Base-by-base conservation (phyloP, 2,329 filamentous ascomycete genomes). In the Kalmusia sp. region DNA sequence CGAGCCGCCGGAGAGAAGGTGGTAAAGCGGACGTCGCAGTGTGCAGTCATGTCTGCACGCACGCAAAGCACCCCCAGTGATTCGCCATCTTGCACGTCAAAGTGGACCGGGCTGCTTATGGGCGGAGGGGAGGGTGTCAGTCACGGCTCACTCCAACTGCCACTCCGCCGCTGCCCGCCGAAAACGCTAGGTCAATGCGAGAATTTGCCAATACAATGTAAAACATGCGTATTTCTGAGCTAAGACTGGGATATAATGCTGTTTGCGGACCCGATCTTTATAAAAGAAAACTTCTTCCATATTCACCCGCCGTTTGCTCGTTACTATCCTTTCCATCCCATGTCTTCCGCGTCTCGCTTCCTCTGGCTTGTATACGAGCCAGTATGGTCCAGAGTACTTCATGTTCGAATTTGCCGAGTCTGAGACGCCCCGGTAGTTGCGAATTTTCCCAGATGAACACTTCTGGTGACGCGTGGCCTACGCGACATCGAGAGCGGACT, bases 231-330 rank as follows among this genome's bases (percentile, higher is more conserved):
- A 28, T 34, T n/a, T 49, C 30, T 33, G 37, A 44, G 17, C 28
- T 44, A 54, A 40, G 46, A 47, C 46, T 50, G 50, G 54, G 54
- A 56, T 56, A 56, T 56, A 53, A 50, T 53, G 54, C 49, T 53
- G 46, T 39, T 51, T 52, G 49, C 44, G 48, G 44, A 49, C 12
- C 19, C 46, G 24, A 24, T 33, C 35, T 35, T 33, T 14, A 37
- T 49, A 4, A 37, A 15, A 33, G 12, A 44, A n/a, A n/a, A n/a
- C n/a, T n/a, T n/a, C n/a, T n/a, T n/a, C n/a, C n/a, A 40, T 39
- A 51, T 44, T 38, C 43, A 25, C 3, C 21, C 33, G 21, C 30
- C 43, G 39, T 45, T 21, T 24, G 19, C 40, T 21, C 24, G 22
- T 22, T 34, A 5, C 17, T 25, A 8, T 30, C 27, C 37, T 27